A percentile compares a stretch with the other conserved stretches of the same genome.
Evolutionary conservation across 148 eudicot species (phyloP).

Genomic region (Arbutus unedo): DNA sequence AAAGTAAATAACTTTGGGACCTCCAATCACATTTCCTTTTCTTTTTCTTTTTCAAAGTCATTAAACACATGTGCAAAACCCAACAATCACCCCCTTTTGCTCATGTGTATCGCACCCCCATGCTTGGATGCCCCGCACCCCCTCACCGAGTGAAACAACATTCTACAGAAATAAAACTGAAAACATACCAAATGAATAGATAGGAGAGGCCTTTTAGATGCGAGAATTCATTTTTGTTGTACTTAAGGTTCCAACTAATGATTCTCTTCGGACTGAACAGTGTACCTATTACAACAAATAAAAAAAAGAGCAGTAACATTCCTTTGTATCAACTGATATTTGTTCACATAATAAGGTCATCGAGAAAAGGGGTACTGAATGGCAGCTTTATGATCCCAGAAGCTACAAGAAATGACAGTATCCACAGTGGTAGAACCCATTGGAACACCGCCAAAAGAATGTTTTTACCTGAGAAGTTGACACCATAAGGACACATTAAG

Average conservation of each 20-base stretch:
- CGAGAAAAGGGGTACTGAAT: conserved; percentile 44
- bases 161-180: no score
- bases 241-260: neutral
- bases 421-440: conserved; percentile 64
- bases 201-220: neutral
- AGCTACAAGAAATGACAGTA: conserved; percentile 52
- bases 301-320: neutral
- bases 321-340: conserved; percentile 1
- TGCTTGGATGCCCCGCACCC: no score
- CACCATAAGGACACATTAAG: neutral
- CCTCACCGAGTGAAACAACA: no score
- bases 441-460: conserved; percentile 44
- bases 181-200: neutral
- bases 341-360: conserved; percentile 55
- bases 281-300: neutral
- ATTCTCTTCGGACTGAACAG: neutral
- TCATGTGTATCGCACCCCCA: no score
- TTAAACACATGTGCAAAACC: no score
- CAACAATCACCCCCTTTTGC: no score
- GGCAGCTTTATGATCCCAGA: conserved; percentile 59
- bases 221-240: neutral
- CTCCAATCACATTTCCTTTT: no score
- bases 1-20: no score
- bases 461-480: conserved; percentile 43
- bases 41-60: no score